phyloP scores from a whole-genome alignment of 2,329 filamentous ascomycete species.

The Xylariaceae sp. region DNA sequence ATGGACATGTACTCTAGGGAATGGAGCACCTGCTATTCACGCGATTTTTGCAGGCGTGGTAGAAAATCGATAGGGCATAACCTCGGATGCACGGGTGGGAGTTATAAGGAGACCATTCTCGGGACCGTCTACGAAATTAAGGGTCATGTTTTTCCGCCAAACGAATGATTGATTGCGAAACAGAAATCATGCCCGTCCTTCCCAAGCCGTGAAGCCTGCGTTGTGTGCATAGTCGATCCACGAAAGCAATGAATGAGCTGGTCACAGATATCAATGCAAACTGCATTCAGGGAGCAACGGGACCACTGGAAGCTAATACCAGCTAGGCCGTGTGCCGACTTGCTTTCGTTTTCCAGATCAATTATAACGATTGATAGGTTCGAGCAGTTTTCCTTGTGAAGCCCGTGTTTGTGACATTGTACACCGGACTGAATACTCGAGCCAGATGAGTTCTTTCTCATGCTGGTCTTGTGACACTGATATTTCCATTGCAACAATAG shows the following conservation, averaged over 20 bases:
- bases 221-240: slow-evolving; percentile 9
- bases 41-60: slow-evolving; percentile 44
- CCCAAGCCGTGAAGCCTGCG: slow-evolving; percentile 12
- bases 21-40: slow-evolving; percentile 40
- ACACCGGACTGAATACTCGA: not conserved
- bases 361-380: not conserved
- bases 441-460: not conserved
- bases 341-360: not conserved
- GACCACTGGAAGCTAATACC: slow-evolving; percentile 3
- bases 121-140: slow-evolving; percentile 33
- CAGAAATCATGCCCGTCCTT: slow-evolving; percentile 12
- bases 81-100: slow-evolving; percentile 39
- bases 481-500: not conserved
- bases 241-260: slow-evolving; percentile 12
- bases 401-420: not conserved
- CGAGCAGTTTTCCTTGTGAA: not conserved
- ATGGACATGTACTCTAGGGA: slow-evolving; percentile 34
- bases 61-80: slow-evolving; percentile 40
- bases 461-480: not conserved
- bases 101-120: slow-evolving; percentile 35
- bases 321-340: not conserved
- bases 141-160: slow-evolving; percentile 34
- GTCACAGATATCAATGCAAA: slow-evolving; percentile 2
- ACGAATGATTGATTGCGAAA: slow-evolving; percentile 23
- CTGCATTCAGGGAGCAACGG: not conserved